These are phyloP conservation scores for Boechera retrofracta DNA, from an alignment of 345 rosid genomes.

Conservation along the genomic window DNA sequence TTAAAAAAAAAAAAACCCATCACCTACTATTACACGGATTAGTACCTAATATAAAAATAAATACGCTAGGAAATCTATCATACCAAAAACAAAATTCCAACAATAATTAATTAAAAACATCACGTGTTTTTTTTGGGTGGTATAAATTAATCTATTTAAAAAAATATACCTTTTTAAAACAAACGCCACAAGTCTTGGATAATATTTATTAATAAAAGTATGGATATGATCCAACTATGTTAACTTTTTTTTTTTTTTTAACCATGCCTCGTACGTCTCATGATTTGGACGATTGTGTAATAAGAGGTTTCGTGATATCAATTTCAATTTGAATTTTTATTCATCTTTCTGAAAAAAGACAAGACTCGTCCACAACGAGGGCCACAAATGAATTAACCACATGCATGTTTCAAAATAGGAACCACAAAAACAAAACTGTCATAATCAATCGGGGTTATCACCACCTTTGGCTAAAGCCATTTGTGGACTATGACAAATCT, in stretches of 20 bases:
- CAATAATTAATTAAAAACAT: no score
- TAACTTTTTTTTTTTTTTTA: neutral
- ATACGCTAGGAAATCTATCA: no score
- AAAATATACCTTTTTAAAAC: no score
- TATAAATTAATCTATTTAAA: no score
- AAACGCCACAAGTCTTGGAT: neutral
- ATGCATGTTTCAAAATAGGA: constrained; percentile 26
- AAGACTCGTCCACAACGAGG: constrained; percentile 3
- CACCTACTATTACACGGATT: no score
- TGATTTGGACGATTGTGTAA: neutral
- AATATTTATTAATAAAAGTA: neutral
- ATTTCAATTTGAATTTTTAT: constrained; percentile 35
- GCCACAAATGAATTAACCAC: constrained; percentile 33
- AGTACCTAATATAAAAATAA: no score
- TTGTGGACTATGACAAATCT: no score
- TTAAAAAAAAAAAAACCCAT: no score
- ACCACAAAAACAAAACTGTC: constrained; percentile 22
- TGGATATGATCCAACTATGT: constrained; percentile 33
- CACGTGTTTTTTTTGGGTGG: neutral
- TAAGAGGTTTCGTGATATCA: constrained; percentile 25
- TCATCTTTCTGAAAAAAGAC: neutral
- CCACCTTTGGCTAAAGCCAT: no score
- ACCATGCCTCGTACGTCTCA: constrained; percentile 26
- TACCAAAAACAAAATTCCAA: no score
- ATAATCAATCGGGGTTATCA: neutral